Base-by-base conservation (phyloP, 768 basidiomycete genomes). In the Phanerochaete sordida region DNA sequence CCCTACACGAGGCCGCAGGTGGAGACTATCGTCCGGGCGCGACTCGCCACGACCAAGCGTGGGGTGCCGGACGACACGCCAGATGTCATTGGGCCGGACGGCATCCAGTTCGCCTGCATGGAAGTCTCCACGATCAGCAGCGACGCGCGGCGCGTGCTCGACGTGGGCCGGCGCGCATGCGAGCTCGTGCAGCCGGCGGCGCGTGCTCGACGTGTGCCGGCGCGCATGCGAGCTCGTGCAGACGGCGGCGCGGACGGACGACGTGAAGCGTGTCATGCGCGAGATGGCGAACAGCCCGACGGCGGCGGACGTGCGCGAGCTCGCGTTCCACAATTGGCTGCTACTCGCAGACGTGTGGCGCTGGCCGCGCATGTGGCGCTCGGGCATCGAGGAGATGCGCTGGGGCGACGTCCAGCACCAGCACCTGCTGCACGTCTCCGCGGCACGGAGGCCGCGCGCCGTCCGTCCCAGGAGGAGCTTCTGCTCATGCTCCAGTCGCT, bases 261-360 rank as follows among this genome's bases (percentile, higher is more conserved):
- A 96, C 58, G 86, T 96, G 65, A 84, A 80, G 66, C 83, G 85
- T 52, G 93, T 96, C 11, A 85, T 94, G 54, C 83, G 84, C 65
- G 84, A 83, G 43, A 90, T 96, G 88, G 93, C 95, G 68, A 93
- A 91, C 65, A 95, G 90, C 65, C 95, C 95, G 1, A 93, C 88
- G 0, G 90, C 92, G 3, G 86, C 87, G 15, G 96, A 88, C 68
- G 73, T 98, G 26, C 82, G 83, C 48, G 86, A 90, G 35, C 88
- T 93, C 65, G 90, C 90, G 73, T 81, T 93, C 62, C 93, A 96
- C 68, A 93, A 97, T 70, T 84, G 89, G 43, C 80, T 95, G 49
- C 88, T 97, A 87, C 79, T 98, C 19, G 89, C 88, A 15, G 85
- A 93, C 0, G 71, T 96, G 37, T 75, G 95, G 26, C 88, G 90